Evolutionary conservation across 805 yeast species (phyloP).

Genomic region (Nakazawaea holstii): DNA sequence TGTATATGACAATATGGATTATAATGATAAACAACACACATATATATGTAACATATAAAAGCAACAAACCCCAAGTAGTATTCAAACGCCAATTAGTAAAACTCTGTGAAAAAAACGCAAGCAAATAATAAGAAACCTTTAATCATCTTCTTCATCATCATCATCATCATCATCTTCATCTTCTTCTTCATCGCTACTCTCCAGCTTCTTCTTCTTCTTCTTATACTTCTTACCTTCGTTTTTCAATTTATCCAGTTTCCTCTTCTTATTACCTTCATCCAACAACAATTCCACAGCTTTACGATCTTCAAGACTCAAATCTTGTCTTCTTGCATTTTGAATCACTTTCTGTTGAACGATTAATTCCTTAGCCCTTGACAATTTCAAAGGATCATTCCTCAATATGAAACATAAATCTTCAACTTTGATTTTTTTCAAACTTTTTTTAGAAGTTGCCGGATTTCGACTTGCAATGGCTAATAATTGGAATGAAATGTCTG

Average conservation of each 20-base stretch:
- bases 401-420: constrained; percentile 72
- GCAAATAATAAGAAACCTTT: no score
- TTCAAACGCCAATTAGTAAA: no score
- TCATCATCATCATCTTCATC: constrained; percentile 7
- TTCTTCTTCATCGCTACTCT: constrained; percentile 5
- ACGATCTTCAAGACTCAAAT: constrained; percentile 6
- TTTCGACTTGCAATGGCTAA: not conserved
- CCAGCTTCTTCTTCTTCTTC: not conserved
- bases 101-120: no score
- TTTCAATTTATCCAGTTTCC: constrained; percentile 2
- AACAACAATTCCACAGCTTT: not conserved
- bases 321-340: constrained; percentile 56
- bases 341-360: constrained; percentile 55
- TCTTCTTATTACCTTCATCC: constrained; percentile 3
- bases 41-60: no score
- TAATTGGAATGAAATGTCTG: constrained; percentile 36
- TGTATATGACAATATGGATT: not conserved
- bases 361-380: constrained; percentile 66
- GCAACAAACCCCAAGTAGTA: no score
- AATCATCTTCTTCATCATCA: constrained; percentile 1
- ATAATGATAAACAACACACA: no score
- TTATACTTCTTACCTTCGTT: no score
- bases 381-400: constrained; percentile 58
- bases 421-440: constrained; percentile 58
- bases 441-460: constrained; percentile 24